Evolutionary conservation across 345 rosid species (phyloP).

Genomic region (Eucalyptus decipiens): DNA sequence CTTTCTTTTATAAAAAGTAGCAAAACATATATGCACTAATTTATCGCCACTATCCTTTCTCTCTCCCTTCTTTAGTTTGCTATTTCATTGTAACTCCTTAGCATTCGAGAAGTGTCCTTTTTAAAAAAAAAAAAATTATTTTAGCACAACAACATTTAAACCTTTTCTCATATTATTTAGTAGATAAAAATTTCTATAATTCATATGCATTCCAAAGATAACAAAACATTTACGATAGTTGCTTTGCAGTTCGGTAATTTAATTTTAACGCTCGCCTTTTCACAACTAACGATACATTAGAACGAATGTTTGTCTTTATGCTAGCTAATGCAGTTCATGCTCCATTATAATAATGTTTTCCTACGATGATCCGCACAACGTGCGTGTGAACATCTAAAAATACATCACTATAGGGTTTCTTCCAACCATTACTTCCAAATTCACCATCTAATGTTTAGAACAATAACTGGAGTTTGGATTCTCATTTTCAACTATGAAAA

Average conservation of each 20-base stretch:
- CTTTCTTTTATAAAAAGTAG: not conserved
- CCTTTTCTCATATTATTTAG: not conserved
- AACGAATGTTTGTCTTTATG: not conserved
- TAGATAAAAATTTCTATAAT: not conserved
- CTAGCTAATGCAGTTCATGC: not conserved
- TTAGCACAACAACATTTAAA: not conserved
- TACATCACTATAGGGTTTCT: not conserved
- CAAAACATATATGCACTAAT: not conserved
- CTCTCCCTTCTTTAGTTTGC: not conserved
- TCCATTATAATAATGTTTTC: not conserved
- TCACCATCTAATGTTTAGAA: not conserved
- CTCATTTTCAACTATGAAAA: not conserved
- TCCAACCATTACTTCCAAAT: not conserved
- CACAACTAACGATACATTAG: not conserved
- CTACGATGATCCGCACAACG: accelerated
- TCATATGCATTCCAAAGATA: not conserved
- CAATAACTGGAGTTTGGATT: not conserved
- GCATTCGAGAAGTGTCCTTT: not conserved
- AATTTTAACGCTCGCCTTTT: not conserved
- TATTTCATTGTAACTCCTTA: not conserved
- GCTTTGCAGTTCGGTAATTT: not conserved
- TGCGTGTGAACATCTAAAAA: not conserved
- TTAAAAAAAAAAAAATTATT: too few species aligned
- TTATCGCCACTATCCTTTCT: not conserved
- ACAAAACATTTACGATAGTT: not conserved